Conservation (phyloP, 768 basidiomycete genomes). For the Boletus rubescentipes region DNA sequence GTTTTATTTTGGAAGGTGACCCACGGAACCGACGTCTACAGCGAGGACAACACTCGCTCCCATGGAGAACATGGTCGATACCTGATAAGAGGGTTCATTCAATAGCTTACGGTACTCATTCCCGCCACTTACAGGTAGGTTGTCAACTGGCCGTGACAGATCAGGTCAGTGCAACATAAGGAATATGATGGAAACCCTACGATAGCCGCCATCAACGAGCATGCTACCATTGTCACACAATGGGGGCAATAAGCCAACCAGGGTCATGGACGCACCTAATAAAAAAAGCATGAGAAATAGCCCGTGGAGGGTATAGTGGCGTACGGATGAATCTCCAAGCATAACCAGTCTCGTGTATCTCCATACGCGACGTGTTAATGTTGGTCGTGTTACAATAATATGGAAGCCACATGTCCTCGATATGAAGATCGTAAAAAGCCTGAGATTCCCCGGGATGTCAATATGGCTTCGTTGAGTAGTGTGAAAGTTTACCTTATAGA, state of each 20-base stretch:
- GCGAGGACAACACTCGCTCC: conserved; percentile 92
- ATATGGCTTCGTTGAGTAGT: background rate
- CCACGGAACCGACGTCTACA: conserved; percentile 86
- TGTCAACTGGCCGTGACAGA: conserved; percentile 60
- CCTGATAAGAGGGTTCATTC: conserved; percentile 43
- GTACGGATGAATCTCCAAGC: conserved; percentile 92
- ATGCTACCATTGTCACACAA: conserved; percentile 92
- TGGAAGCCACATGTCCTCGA: conserved; percentile 98
- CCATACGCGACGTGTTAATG: conserved; percentile 94
- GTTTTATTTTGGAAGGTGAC: conserved; percentile 25
- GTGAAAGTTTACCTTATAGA: conserved; percentile 69
- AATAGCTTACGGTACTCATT: background rate
- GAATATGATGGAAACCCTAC: conserved; percentile 43
- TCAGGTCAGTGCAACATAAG: conserved; percentile 9
- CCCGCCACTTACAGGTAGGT: conserved; percentile 65
- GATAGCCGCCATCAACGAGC: conserved; percentile 87
- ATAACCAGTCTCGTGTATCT: conserved; percentile 97
- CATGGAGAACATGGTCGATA: conserved; percentile 88
- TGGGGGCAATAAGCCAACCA: conserved; percentile 93
- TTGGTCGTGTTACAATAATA: conserved; percentile 98
- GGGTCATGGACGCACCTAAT: conserved; percentile 92
- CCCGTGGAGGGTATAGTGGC: conserved; percentile 15
- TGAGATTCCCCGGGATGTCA: conserved; percentile 31
- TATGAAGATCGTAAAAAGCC: conserved; percentile 92
- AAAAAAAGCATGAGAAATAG: conserved; percentile 3